A percentile compares a stretch with the other conserved stretches of the same genome.
These are phyloP conservation scores for Tulasnella sp. DNA, from an alignment of 768 basidiomycete genomes.

Conservation along the genomic window DNA sequence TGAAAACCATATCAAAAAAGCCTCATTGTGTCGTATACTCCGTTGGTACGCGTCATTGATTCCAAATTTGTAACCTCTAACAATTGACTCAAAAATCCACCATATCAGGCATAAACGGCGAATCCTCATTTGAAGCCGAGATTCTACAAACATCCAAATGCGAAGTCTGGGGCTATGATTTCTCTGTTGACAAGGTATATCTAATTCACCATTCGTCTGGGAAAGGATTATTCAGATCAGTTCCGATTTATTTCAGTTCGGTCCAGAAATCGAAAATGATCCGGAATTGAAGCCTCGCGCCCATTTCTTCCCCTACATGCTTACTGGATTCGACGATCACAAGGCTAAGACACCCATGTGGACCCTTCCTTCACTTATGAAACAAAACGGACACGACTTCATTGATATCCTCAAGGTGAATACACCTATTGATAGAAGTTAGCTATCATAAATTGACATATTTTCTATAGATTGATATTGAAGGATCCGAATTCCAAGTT, in stretches of 20 bases:
- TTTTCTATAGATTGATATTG: constrained; percentile 15
- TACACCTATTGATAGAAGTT: neutral
- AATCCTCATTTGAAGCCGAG: constrained; percentile 18
- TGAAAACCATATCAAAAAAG: constrained; percentile 11
- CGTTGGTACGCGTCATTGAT: constrained; percentile 9
- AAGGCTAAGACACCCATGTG: constrained; percentile 13
- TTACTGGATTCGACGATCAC: constrained; percentile 15
- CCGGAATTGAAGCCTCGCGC: constrained; percentile 10
- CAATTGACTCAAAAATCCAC: neutral
- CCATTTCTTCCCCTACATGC: constrained; percentile 17
- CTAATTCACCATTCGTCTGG: neutral
- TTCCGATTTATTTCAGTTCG: constrained; percentile 6
- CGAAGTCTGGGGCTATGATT: constrained; percentile 17
- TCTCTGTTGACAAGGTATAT: constrained; percentile 13
- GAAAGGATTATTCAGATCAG: neutral
- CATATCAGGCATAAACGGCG: constrained; percentile 10
- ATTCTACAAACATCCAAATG: constrained; percentile 14
- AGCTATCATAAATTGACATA: neutral
- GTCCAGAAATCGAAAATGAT: constrained; percentile 16
- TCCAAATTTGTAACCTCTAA: neutral
- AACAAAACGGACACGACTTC: constrained; percentile 16
- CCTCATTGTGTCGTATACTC: constrained; percentile 15
- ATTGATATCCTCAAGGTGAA: constrained; percentile 17
- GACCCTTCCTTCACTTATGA: constrained; percentile 15
- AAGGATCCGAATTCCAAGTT: constrained; percentile 16